Percentiles rank a stretch among this genome's conserved stretches.
Conservation (phyloP, 2,329 filamentous ascomycete species). For the Ceratocystis papillata region DNA sequence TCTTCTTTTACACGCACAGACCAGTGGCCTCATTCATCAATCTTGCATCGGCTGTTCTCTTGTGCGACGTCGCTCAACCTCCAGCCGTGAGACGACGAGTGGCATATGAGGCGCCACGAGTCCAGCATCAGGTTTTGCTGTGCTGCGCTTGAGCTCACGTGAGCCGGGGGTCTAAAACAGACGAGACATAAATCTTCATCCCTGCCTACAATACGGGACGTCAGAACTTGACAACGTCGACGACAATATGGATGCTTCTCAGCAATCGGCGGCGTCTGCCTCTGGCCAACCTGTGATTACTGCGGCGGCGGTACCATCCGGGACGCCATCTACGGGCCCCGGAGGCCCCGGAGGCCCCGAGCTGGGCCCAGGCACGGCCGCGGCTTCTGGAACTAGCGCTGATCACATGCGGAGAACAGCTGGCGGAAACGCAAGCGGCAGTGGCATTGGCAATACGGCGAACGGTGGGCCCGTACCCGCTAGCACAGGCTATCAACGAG, state of each 20-base stretch:
- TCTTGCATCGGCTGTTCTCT: background rate
- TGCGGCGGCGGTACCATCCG: background rate
- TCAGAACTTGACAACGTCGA: background rate
- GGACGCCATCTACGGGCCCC: background rate
- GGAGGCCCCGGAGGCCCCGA: background rate
- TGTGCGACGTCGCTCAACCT: constrained; percentile 12
- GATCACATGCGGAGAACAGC: background rate
- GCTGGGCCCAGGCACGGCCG: background rate
- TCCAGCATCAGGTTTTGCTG: background rate
- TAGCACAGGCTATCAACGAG: constrained; percentile 9
- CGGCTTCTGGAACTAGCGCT: background rate
- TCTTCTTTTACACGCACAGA: constrained; percentile 8
- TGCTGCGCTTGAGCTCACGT: background rate
- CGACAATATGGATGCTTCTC: constrained; percentile 11
- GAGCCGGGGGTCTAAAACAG: background rate
- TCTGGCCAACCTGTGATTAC: background rate
- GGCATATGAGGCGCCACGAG: constrained; percentile 1
- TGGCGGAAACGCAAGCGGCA: constrained; percentile 18
- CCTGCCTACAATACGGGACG: background rate
- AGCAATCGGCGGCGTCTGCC: background rate
- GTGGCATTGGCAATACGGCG: constrained; percentile 19
- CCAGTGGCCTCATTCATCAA: background rate
- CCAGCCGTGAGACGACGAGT: constrained; percentile 8
- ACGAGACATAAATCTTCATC: background rate
- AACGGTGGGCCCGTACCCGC: background rate